Evolutionary conservation across 129 eudicot species (phyloP).

Genomic region (Artemisia annua): DNA sequence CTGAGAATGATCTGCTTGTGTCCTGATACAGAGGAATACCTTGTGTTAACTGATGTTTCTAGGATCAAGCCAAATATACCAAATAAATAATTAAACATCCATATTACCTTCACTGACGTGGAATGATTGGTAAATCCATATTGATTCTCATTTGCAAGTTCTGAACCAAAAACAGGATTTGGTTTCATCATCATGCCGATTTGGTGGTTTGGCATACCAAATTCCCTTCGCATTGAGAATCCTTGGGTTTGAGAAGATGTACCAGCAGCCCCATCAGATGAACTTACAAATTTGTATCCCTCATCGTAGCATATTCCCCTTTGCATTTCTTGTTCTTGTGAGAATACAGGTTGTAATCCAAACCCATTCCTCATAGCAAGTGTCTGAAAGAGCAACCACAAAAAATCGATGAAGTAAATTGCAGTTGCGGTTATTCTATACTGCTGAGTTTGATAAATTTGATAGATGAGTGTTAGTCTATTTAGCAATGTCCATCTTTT

Average conservation of each 20-base stretch:
- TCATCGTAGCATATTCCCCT: slow-evolving; percentile 46
- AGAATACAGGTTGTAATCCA: slow-evolving; percentile 60
- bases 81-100: slow-evolving; percentile 8
- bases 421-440: too few species aligned
- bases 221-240: slow-evolving; percentile 39
- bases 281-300: slow-evolving; percentile 37
- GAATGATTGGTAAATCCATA: slow-evolving; percentile 48
- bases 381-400: slow-evolving; percentile 52
- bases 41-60: not conserved
- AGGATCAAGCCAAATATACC: not conserved
- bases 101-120: slow-evolving; percentile 49
- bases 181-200: slow-evolving; percentile 44
- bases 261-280: slow-evolving; percentile 35
- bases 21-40: slow-evolving; percentile 44
- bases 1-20: slow-evolving; percentile 38
- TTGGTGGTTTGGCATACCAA: slow-evolving; percentile 35
- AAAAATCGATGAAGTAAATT: not conserved
- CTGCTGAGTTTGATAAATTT: too few species aligned
- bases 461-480: too few species aligned
- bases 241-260: slow-evolving; percentile 43
- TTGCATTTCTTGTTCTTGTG: slow-evolving; percentile 50
- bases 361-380: slow-evolving; percentile 89
- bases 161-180: slow-evolving; percentile 40
- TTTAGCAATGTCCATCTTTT: too few species aligned
- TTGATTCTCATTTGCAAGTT: slow-evolving; percentile 40